Evolutionary conservation across 352 stramenopile species (phyloP).

Genomic region (Phytophthora nicotianae): DNA sequence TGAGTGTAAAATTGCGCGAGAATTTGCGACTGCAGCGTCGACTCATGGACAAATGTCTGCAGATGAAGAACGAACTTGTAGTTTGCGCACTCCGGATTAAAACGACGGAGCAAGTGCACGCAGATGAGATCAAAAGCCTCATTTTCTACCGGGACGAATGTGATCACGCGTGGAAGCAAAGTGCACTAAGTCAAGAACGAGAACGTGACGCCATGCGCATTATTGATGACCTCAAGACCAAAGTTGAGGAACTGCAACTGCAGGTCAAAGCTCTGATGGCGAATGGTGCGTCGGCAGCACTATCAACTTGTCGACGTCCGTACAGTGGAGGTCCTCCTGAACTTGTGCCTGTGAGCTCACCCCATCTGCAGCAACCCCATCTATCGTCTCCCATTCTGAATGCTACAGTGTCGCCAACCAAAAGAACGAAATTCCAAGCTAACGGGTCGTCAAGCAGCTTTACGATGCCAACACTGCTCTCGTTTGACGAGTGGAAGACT

Average conservation of each 20-base stretch:
- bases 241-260: constrained; percentile 57
- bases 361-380: constrained; percentile 2
- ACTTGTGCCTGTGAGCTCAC: not conserved
- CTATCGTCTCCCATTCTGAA: constrained; percentile 2
- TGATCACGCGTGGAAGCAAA: constrained; percentile 69
- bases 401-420: constrained; percentile 8
- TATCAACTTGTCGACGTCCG: constrained; percentile 12
- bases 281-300: constrained; percentile 1
- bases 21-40: constrained; percentile 54
- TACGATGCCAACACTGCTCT: constrained; percentile 28
- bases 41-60: constrained; percentile 70
- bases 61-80: constrained; percentile 78
- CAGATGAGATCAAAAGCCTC: constrained; percentile 74
- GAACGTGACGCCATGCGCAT: constrained; percentile 67
- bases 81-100: constrained; percentile 59
- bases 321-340: constrained; percentile 6
- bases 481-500: constrained; percentile 70
- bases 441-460: constrained; percentile 6
- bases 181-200: constrained; percentile 55
- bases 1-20: constrained; percentile 61
- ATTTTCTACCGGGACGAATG: constrained; percentile 79
- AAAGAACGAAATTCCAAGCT: constrained; percentile 1
- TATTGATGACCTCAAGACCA: constrained; percentile 69
- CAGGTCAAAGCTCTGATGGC: constrained; percentile 57
- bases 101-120: constrained; percentile 62